Base-by-base conservation (phyloP, 345 rosid species). In the Hirschfeldia incana region DNA sequence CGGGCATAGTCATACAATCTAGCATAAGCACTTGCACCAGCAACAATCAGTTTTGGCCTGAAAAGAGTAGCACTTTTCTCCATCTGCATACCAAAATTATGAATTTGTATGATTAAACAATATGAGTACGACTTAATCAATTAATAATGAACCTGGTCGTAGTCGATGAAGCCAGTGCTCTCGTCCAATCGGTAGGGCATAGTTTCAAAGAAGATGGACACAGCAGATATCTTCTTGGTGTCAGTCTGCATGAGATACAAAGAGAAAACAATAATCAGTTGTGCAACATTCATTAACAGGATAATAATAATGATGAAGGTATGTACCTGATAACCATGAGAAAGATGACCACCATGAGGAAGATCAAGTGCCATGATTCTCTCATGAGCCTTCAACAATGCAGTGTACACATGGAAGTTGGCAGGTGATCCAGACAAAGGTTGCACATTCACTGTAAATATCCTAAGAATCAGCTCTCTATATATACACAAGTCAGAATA, bases 331-430 rank as follows among this genome's bases (percentile, higher is more conserved):
- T 95, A 95, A 42, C 99, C 98, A 85, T 95, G 99, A 78, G 99
- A 95, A 82, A 95, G 98, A 88, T 95, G 99, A 6, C 99, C 98
- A 44, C 99, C 99, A 65, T 95, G 99, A 84, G 99, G 98, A 76
- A 95, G 99, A 85, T 95, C 99, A 75, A 95, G 99, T 8, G 99
- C 99, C 99, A 95, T 95, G 84, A 95, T 95, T 88, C 99, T 90
- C 0, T 95, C 99, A 81, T 95, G 99, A 84, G 99, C 85, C 83
- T 93, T 95, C 57, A 95, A 83, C 76, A 93, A 85, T 17, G 97
- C 99, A 74, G 99, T 91, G 78, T 95, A 95, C 46, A 95, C 99
- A 74, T 95, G 99, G 75, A 95, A 95, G 68, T 95, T 95, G 15
- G 99, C 65, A 10, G 99, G 99, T 76, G 99, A 95, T 46, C 99